Conservation (phyloP, 805 yeast species). For the Candida insectalens region DNA sequence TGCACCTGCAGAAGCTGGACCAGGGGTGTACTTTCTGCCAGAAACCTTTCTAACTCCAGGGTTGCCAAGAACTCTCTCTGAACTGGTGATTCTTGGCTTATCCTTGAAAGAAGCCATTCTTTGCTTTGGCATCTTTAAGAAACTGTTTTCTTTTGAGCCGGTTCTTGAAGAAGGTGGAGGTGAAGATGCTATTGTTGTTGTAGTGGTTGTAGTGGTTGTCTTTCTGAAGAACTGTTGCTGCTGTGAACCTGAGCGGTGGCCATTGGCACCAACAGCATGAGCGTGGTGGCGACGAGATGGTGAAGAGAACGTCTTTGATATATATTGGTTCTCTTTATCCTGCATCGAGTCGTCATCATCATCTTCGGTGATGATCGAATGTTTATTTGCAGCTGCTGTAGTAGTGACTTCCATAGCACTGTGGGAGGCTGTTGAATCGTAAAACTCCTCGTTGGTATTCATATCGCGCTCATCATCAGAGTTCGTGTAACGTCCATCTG, state of each 20-base stretch:
- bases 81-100: slow-evolving; percentile 16
- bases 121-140: slow-evolving; percentile 20
- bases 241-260: no score
- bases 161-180: slow-evolving; percentile 15
- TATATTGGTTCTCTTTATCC: slow-evolving; percentile 23
- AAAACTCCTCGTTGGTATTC: slow-evolving; percentile 11
- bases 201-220: slow-evolving; percentile 41
- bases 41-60: slow-evolving; percentile 28
- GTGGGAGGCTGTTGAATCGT: slow-evolving; percentile 9
- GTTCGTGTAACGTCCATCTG: slow-evolving; percentile 23
- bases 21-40: slow-evolving; percentile 10
- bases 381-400: slow-evolving; percentile 9
- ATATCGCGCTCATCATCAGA: slow-evolving; percentile 25
- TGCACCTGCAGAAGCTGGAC: no score
- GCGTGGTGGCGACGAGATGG: slow-evolving; percentile 8
- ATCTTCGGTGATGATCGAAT: slow-evolving; percentile 7
- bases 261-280: no score
- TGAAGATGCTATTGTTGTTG: slow-evolving; percentile 27
- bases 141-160: slow-evolving; percentile 8
- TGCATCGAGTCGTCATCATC: slow-evolving; percentile 32
- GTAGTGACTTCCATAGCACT: slow-evolving; percentile 9
- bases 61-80: slow-evolving; percentile 24
- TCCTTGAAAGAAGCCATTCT: slow-evolving; percentile 13
- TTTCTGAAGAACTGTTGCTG: slow-evolving; percentile 30
- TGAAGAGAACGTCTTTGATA: slow-evolving; percentile 1